Conservation (phyloP, 352 stramenopile species). For the Plasmopara muralis region DNA sequence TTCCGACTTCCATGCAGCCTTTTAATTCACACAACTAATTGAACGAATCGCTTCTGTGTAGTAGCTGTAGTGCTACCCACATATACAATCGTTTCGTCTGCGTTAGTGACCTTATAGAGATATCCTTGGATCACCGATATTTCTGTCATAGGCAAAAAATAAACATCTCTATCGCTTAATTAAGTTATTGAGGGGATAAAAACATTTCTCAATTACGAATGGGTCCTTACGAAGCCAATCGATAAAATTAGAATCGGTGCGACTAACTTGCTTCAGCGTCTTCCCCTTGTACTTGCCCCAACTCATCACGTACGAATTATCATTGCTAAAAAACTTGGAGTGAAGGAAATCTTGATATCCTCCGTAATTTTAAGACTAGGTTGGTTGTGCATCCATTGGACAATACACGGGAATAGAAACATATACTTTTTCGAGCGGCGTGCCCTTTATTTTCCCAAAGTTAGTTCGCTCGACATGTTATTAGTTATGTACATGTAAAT, state of each 20-base stretch:
- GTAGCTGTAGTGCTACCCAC: slow-evolving; percentile 10
- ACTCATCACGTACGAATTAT: slow-evolving; percentile 18
- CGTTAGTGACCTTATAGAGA: too few relatives aligned
- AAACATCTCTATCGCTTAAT: neutral
- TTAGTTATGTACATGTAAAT: slow-evolving; percentile 1
- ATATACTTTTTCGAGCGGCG: neutral
- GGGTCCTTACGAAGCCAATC: slow-evolving; percentile 4
- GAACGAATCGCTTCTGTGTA: slow-evolving; percentile 9
- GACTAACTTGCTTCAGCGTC: slow-evolving; percentile 11
- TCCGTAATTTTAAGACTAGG: slow-evolving; percentile 9
- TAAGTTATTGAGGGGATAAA: neutral
- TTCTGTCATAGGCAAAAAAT: slow-evolving; percentile 5
- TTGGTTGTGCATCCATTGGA: slow-evolving; percentile 12
- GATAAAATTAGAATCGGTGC: slow-evolving; percentile 3
- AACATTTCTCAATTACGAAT: slow-evolving; percentile 13
- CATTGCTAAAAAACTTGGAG: slow-evolving; percentile 8
- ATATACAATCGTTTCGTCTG: slow-evolving; percentile 13
- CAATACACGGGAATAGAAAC: slow-evolving; percentile 6
- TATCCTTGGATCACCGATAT: slow-evolving; percentile 12
- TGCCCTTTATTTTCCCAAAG: slow-evolving; percentile 2
- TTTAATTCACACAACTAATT: slow-evolving; percentile 13
- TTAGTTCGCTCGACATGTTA: slow-evolving; percentile 2
- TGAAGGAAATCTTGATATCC: slow-evolving; percentile 19
- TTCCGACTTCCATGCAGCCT: slow-evolving; percentile 8
- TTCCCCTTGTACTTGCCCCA: slow-evolving; percentile 18